Conservation (phyloP, 345 rosid species). For the Citrus sp. region DNA sequence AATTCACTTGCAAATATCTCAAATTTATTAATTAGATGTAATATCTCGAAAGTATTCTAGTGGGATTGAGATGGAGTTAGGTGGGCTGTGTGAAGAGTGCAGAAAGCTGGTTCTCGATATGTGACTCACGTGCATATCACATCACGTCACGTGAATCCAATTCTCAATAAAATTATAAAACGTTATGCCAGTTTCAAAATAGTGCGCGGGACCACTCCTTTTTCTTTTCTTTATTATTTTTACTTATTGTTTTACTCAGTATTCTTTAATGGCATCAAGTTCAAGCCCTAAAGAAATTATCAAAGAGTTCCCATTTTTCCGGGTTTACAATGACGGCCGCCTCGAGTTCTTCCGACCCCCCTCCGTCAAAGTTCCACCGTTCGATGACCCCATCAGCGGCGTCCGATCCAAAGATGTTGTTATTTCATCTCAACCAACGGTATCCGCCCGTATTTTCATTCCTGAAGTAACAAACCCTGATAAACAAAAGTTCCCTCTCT, state of each 20-base stretch:
- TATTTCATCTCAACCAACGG: neutral
- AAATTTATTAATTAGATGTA: no score
- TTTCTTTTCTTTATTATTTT: no score
- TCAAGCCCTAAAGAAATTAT: neutral
- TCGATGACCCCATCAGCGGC: neutral
- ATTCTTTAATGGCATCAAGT: slow-evolving; percentile 10
- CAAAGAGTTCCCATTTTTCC: slow-evolving; percentile 20
- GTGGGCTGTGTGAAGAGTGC: no score
- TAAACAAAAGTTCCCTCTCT: neutral
- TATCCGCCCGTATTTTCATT: neutral
- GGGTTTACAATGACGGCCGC: slow-evolving; percentile 26
- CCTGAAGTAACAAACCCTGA: neutral
- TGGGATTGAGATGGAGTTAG: no score
- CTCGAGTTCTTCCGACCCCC: neutral
- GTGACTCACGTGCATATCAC: no score
- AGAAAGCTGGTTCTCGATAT: no score
- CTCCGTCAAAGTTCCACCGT: neutral
- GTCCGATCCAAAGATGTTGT: neutral
- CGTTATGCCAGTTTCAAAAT: no score
- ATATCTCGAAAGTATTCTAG: no score
- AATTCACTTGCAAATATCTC: accelerated
- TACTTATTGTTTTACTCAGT: no score
- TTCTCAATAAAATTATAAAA: no score
- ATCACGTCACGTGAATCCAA: no score
- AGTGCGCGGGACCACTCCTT: no score